Evolutionary conservation across 2,329 filamentous ascomycete genomes (phyloP), one percentile per base, ranked within the genome.

Genomic region (Apiospora koreana): DNA sequence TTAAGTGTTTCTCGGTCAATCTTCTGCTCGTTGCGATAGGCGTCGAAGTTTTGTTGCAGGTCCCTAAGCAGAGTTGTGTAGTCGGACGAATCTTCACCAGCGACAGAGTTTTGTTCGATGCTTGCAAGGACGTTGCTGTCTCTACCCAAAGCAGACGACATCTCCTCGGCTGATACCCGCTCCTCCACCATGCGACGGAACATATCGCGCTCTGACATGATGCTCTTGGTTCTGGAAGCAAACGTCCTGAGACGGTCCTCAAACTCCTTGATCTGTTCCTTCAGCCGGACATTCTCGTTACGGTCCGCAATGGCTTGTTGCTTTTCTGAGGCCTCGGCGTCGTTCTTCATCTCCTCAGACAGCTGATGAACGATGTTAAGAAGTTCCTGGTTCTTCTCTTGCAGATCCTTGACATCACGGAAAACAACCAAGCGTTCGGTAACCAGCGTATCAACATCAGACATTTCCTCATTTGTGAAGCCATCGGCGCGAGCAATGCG

Each of bases 131-230:
- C 85, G 68, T 86, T 84, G 21, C 88, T 87, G 71, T 91, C 68
- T 46, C 70, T 45, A n/a, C 64, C 64, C n/a, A 66, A 89, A 42
- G 92, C 82, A 23, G 93, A 93, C 75, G 91, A 90, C 1, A 92
- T 93, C 77, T 97, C 91, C 16, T 83, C 86, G 79, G 88, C 78
- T 78, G 87, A 77, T 77, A 86, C 79, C 82, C 91, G 81, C 72
- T 96, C 93, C 74, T 95, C 93, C 41, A 98, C 88, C 85, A 98
- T 95, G 68, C 95, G 94, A 28, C 95, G 91, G 91, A 98, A 98
- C 89, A 98, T 98, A 79, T 99, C 95, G 72, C 96, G 92, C 83
- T 99, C 96, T 76, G 94, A 94, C 79, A 96, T 94, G 80, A 97
- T 97, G 80, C 94, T 97, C 83, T 97, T 94, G 73, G 94, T 93